phyloP scores from a whole-genome alignment of 2,329 filamentous ascomycete genomes.

The Cladobotryum protrusum region DNA sequence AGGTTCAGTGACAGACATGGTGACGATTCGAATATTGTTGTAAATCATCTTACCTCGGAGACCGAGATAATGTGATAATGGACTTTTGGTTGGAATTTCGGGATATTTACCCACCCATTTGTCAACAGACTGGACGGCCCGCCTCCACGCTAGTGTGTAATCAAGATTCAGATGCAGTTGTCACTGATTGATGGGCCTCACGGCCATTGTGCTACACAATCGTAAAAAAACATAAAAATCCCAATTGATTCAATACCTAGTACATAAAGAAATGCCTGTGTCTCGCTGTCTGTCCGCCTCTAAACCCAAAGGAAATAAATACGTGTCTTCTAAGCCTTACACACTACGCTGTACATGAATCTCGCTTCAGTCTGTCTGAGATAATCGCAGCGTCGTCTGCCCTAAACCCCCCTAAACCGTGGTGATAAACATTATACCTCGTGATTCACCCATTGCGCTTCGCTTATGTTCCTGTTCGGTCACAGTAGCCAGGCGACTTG shows the following conservation, averaged over 20 bases:
- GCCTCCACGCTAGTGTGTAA: constrained; percentile 7
- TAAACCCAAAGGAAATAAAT: constrained; percentile 3
- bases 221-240: not conserved
- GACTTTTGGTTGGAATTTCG: not conserved
- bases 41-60: constrained; percentile 5
- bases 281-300: constrained; percentile 5
- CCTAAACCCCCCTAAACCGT: not conserved
- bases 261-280: not conserved
- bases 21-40: not conserved
- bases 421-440: constrained; percentile 5
- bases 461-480: constrained; percentile 28
- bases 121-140: not conserved
- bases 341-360: constrained; percentile 15
- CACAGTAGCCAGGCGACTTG: constrained; percentile 48
- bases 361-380: constrained; percentile 7
- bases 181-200: too few relatives aligned
- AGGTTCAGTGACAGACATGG: constrained; percentile 4
- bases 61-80: constrained; percentile 8
- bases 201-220: too few relatives aligned
- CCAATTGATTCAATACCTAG: not conserved
- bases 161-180: too few relatives aligned
- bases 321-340: constrained; percentile 6
- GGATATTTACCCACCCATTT: too few relatives aligned
- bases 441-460: constrained; percentile 2
- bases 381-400: not conserved